These are phyloP conservation scores for Chlamydomonas sphaeroides DNA, from an alignment of 139 green algal species.

Conservation along the genomic window DNA sequence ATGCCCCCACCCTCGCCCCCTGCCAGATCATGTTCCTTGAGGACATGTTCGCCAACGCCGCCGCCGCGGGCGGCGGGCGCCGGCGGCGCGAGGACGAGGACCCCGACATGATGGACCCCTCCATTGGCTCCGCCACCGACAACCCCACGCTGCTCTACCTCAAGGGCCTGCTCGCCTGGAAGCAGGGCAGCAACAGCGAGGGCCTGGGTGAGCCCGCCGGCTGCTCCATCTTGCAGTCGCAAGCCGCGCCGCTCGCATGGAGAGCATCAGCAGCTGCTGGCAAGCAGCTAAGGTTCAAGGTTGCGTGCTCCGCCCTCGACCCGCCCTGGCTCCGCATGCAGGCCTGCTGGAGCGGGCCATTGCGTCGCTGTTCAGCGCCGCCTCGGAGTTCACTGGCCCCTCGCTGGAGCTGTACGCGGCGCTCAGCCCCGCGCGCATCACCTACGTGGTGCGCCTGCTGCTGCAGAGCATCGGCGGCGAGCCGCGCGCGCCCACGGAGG, in stretches of 20 bases:
- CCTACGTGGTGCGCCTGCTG: slow-evolving; percentile 63
- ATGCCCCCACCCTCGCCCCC: not conserved
- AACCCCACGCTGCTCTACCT: slow-evolving; percentile 56
- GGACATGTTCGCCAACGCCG: slow-evolving; percentile 27
- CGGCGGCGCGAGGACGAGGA: slow-evolving; percentile 1
- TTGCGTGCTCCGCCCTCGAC: too few species aligned
- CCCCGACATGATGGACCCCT: slow-evolving; percentile 35
- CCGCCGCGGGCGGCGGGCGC: not conserved
- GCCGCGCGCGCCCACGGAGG: slow-evolving; percentile 61
- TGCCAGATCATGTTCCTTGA: slow-evolving; percentile 42
- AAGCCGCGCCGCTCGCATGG: too few species aligned
- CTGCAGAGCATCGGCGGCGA: slow-evolving; percentile 56
- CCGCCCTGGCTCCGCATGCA: too few species aligned
- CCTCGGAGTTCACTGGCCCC: slow-evolving; percentile 27
- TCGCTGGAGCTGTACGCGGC: slow-evolving; percentile 49
- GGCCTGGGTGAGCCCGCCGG: slow-evolving; percentile 21
- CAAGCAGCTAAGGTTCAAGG: too few species aligned
- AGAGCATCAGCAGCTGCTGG: too few species aligned
- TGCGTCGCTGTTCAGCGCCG: slow-evolving; percentile 45
- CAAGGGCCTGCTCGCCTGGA: slow-evolving; percentile 61
- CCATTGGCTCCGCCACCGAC: slow-evolving; percentile 9
- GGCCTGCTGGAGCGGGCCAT: slow-evolving; percentile 63
- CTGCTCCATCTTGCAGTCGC: too few species aligned
- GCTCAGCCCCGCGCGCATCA: slow-evolving; percentile 65
- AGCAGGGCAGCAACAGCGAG: slow-evolving; percentile 39